Evolutionary conservation across 164 flowering plant species (phyloP), one percentile per base, ranked within the genome.

Genomic region (Aristolochia fimbriata): DNA sequence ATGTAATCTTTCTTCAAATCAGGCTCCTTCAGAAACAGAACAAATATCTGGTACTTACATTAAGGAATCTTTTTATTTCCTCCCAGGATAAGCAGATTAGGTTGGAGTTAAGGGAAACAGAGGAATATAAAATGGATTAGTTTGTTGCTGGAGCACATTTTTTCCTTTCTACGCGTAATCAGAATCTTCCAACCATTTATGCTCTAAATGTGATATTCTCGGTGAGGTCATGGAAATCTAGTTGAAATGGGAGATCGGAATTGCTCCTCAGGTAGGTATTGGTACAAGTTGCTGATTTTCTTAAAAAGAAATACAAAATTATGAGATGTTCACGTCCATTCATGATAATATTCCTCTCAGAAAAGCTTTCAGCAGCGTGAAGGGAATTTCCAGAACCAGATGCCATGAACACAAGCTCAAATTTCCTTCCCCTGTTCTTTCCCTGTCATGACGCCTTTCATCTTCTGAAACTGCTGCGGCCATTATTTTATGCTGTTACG

Each of bases 381-480:
- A 14, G 3, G 48, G 27, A n/a, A 55, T 58, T 46, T 22, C 30
- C 45, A 52, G 71, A 68, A 68, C 63, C 71, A 62, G 66, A 68
- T 68, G 71, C 71, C 27, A 58, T 16, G 58, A 47, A 46, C 31
- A 27, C 23, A 27, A 20, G 19, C 19, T 50, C 25, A 15, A 8
- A 17, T 37, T 7, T 41, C 13, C 22, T n/a, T 43, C 25, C 24
- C 20, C 10, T 17, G 52, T 8, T 17, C 22, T 49, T 56, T 31
- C 45, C 31, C 8, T 30, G 19, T 56, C 21, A 56, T 16, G 45
- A 25, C 9, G 11, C 31, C 10, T 55, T 15, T 56, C 16, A 2
- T 33, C 45, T 15, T 27, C 58, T 56, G n/a, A 11, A 17, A n/a
- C n/a, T n/a, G 30, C 17, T 20, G 24, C 23, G 57, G 30, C 23